A percentile compares a stretch with the other conserved stretches of the same genome.
phyloP scores from a whole-genome alignment of 225 moss, liverwort and hornwort species.

The Polytrichum formosum region DNA sequence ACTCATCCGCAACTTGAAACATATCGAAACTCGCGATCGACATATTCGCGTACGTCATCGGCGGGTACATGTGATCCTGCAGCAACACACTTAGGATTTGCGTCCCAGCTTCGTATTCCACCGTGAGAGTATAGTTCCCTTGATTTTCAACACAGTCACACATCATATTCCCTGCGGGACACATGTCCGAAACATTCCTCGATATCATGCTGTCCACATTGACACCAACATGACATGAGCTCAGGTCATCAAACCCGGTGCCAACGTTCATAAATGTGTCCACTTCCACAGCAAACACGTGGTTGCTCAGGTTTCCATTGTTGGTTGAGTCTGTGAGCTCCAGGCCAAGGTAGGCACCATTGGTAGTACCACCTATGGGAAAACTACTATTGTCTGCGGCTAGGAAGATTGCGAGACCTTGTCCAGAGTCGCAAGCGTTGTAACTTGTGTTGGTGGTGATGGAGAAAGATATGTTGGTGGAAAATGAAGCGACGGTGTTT shows the following conservation, averaged over 20 bases:
- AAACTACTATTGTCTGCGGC: neutral
- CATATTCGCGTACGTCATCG: conserved; percentile 15
- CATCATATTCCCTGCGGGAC: conserved; percentile 10
- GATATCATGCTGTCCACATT: conserved; percentile 57
- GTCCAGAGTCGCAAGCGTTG: neutral
- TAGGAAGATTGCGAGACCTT: neutral
- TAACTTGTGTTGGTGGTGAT: neutral
- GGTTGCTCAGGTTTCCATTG: conserved; percentile 24
- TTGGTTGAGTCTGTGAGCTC: conserved; percentile 29
- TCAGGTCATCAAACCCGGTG: conserved; percentile 18
- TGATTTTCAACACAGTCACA: neutral
- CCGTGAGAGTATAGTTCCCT: conserved; percentile 1
- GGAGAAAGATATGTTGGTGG: neutral
- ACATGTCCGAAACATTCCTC: conserved; percentile 16
- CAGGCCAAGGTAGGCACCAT: conserved; percentile 1
- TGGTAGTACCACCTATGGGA: no score
- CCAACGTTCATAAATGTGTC: conserved; percentile 29
- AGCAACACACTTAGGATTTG: neutral
- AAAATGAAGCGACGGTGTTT: conserved; percentile 1
- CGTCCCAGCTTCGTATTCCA: neutral
- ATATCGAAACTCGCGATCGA: conserved; percentile 1
- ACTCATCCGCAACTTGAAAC: neutral
- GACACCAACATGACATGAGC: conserved; percentile 44
- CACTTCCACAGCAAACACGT: conserved; percentile 56
- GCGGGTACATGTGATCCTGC: conserved; percentile 6